Evolutionary conservation across 129 eudicot genomes (phyloP), one percentile per base, ranked within the genome.

Genomic region (Sambucus nigra): DNA sequence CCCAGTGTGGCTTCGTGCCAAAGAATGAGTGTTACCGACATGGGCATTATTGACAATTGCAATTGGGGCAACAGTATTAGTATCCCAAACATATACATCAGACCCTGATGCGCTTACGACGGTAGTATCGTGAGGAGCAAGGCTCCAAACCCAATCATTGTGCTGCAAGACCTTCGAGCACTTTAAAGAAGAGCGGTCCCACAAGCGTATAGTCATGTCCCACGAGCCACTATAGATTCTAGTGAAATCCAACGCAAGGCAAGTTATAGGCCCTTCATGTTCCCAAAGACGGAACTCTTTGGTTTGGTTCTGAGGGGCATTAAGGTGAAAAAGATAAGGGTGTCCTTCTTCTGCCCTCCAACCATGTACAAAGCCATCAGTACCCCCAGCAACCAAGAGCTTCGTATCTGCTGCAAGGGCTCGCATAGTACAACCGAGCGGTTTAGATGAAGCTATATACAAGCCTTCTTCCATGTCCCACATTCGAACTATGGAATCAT

Each of bases 381-480:
- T 85, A 17, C 95, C 91, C 15, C 99, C 99, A 47, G 87, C 99
- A 35, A 91, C 55, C 69, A 91, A 67, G 26, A 91, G 72, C 64
- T 72, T 82, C 6, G 84, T 63, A 74, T 91, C 99, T 2, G 91
- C 99, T 23, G 91, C 84, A 69, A 86, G 76, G 3, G 98, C 94
- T 49, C 99, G 81, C 22, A 91, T 83, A 16, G 95, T 86, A 75
- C 99, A 91, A 11, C 87, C 95, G 4, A 91, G 82, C 55, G 89
- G 80, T 26, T 77, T 69, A n/a, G 99, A 91, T 20, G 82, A 70
- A 31, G 95, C 69, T 21, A 91, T 72, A 3, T 74, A 80, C 61
- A 72, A 51, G 42, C 99, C 99, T 67, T 91, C 94, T 61, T 86
- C 99, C 80, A 86, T 32, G 26, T 91, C 94, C 99, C 99, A 91